Evolutionary conservation across 805 yeast species (phyloP), one percentile per base, ranked within the genome.

Genomic region (Torulaspora indica): DNA sequence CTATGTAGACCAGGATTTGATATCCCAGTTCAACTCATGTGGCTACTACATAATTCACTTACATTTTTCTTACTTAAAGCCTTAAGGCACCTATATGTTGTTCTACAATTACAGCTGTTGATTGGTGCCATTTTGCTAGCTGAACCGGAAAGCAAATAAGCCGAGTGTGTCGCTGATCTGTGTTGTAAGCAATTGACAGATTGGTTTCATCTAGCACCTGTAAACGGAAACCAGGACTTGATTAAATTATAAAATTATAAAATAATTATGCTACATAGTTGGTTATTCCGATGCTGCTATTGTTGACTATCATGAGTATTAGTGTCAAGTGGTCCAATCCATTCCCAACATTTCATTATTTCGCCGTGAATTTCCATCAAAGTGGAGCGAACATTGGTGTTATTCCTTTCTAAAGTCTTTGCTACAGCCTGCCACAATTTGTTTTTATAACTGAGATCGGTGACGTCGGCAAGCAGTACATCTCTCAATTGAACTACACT

Each of bases 341-440:
- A 89, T 58, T 87, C 88, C 87, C 95, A 85, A 28, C 86, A 86
- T 58, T 80, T 79, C 74, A 85, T 78, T 48, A 89, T 85, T 53
- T 89, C 96, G 13, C 97, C 96, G 56, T 83, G 85, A 23, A 81
- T 73, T 60, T 89, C 97, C 44, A 78, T 66, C 43, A 82, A 73
- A 30, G 77, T 72, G 13, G 74, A 70, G 46, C 80, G 75, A 9
- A 89, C 77, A 55, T 82, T 82, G 17, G 84, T 69, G 60, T 85
- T 83, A 35, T 68, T 65, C 27, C 51, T 43, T 52, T 86, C 95
- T 5, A 89, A 74, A 25, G 66, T 69, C 15, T 64, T 64, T 36
- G 73, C 68, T 1, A 87, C 80, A 18, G 61, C 58, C 12, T 70
- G 71, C 95, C 96, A 86, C 7, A 82, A 56, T 25, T 66, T 57